Conservation (phyloP, 352 stramenopile species). For the Phytopythium oedochilum region DNA sequence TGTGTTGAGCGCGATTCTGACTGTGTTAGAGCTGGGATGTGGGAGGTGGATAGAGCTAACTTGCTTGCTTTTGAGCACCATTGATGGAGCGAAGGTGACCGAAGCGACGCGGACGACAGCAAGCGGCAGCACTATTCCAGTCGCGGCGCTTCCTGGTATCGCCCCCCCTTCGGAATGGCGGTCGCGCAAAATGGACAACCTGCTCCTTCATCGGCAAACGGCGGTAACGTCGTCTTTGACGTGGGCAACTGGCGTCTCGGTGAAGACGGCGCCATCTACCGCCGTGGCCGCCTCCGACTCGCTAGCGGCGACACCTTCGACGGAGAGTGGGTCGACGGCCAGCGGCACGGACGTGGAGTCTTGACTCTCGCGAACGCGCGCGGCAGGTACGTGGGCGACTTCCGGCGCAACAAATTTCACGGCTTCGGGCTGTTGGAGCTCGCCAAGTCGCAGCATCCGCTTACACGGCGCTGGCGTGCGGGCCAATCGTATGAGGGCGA, state of each 20-base stretch:
- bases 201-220: not conserved
- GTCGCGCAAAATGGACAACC: not conserved
- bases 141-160: not conserved
- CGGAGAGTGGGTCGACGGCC: slow-evolving; percentile 82
- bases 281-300: slow-evolving; percentile 60
- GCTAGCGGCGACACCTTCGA: slow-evolving; percentile 79
- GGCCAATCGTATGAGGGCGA: slow-evolving; percentile 68
- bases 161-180: not conserved
- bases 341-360: slow-evolving; percentile 58
- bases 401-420: slow-evolving; percentile 48
- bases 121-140: not conserved
- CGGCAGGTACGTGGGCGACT: slow-evolving; percentile 49
- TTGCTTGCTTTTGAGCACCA: not conserved
- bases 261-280: slow-evolving; percentile 71
- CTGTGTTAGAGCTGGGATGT: not conserved
- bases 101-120: not conserved
- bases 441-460: slow-evolving; percentile 44
- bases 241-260: slow-evolving; percentile 66
- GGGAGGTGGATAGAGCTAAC: not conserved
- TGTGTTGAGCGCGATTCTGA: not conserved
- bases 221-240: slow-evolving; percentile 41
- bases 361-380: slow-evolving; percentile 38
- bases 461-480: slow-evolving; percentile 56
- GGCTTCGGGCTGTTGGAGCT: slow-evolving; percentile 57
- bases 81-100: not conserved